Percentiles rank a stretch among this genome's conserved stretches.
Conservation (phyloP, 441 rosid genomes). For the Adansonia gregorii region DNA sequence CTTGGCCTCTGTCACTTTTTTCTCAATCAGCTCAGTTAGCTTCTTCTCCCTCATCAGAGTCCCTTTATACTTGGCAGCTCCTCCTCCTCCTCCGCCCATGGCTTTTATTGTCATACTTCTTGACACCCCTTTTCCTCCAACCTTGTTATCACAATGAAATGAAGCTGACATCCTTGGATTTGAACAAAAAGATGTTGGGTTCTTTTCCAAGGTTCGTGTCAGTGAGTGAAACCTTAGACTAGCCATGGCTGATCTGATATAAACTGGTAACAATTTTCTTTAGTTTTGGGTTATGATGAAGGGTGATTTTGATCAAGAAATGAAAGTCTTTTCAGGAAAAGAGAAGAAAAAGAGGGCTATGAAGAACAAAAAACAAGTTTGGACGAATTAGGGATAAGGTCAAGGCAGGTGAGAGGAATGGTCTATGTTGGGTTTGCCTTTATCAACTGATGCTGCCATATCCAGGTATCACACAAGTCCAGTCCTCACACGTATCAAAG, state of each 20-base stretch:
- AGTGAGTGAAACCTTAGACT: background rate
- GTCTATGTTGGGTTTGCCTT: background rate
- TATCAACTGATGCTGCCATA: slow-evolving; percentile 13
- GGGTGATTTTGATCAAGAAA: background rate
- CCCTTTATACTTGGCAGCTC: slow-evolving; percentile 36
- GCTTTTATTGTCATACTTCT: slow-evolving; percentile 30
- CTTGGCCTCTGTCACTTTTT: slow-evolving; percentile 47
- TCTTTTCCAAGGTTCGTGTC: background rate
- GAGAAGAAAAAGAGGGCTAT: background rate
- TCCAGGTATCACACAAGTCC: background rate
- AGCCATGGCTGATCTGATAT: background rate
- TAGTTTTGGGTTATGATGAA: background rate
- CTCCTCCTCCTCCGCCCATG: slow-evolving; percentile 34
- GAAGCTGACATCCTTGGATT: background rate
- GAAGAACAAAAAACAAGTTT: background rate
- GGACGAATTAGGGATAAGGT: background rate
- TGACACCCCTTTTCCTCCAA: background rate
- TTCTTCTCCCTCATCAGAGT: slow-evolving; percentile 53
- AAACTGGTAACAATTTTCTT: background rate
- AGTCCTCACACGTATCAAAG: background rate
- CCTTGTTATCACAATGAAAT: background rate
- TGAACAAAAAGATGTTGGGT: background rate
- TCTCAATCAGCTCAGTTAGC: slow-evolving; percentile 68
- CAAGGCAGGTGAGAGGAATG: background rate
- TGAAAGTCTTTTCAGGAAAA: background rate